Conservation (phyloP, 257 asterid species). For the Solanum bulbocastanum region DNA sequence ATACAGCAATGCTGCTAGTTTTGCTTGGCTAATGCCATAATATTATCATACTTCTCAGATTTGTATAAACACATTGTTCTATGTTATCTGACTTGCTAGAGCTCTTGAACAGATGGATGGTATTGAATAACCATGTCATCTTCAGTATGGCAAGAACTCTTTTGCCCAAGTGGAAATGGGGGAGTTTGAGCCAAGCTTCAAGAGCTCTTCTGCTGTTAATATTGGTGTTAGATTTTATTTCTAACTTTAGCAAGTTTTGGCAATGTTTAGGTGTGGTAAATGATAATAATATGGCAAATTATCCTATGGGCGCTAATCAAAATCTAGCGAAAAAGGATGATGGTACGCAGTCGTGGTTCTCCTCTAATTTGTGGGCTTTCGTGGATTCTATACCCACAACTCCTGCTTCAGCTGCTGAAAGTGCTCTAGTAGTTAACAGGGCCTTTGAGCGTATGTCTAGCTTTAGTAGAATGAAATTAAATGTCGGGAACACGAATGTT, state of each 20-base stretch:
- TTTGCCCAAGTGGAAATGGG: slow-evolving; percentile 81
- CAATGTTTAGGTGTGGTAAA: slow-evolving; percentile 60
- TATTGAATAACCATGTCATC: slow-evolving; percentile 30
- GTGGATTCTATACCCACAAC: slow-evolving; percentile 97
- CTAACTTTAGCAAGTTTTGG: slow-evolving; percentile 48
- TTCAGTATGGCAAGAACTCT: slow-evolving; percentile 64
- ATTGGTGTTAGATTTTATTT: slow-evolving; percentile 15
- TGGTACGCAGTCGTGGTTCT: slow-evolving; percentile 69
- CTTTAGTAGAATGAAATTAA: slow-evolving; percentile 63
- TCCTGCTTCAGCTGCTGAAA: slow-evolving; percentile 97
- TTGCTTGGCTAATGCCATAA: slow-evolving; percentile 20
- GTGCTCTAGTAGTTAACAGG: slow-evolving; percentile 67
- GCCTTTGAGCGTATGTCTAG: slow-evolving; percentile 88
- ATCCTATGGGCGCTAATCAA: slow-evolving; percentile 38
- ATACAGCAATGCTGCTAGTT: slow-evolving; percentile 11
- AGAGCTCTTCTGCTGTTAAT: slow-evolving; percentile 53
- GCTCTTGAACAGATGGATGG: slow-evolving; percentile 87
- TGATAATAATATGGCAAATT: slow-evolving; percentile 31
- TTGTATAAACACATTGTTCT: slow-evolving; percentile 12
- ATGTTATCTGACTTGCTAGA: slow-evolving; percentile 32
- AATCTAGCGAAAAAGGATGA: slow-evolving; percentile 34
- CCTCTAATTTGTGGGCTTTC: slow-evolving; percentile 73
- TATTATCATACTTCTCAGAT: slow-evolving; percentile 1
- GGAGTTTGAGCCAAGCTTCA: slow-evolving; percentile 81
- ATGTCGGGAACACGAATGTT: slow-evolving; percentile 35